Base-by-base conservation (phyloP, 108 stramenopile genomes). In the Skeletonema grethae region DNA sequence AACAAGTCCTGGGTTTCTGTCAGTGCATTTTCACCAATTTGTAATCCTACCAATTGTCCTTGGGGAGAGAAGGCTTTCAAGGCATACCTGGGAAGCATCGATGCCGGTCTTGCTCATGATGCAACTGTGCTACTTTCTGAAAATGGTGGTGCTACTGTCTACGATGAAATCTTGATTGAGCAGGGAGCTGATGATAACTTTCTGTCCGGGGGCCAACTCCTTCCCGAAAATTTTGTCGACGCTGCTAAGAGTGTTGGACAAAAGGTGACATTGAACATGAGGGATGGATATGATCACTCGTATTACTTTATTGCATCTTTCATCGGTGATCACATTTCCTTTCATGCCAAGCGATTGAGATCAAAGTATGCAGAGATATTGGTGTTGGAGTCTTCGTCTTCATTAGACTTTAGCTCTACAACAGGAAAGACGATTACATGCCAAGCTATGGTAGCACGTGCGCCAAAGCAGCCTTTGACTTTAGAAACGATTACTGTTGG, bases 51-150 rank as follows among this genome's bases (percentile, higher is more conserved):
- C 6, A 76, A 72, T 12, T 95, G 95, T 61, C 95, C 96, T 16
- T 99, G 99, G 99, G 99, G 99, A 30, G 67, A 95, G 25, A 98
- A 98, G 75, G 99, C 99, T 5, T 98, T 99, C 82, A 70, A 80
- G 13, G 90, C 88, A 10, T 99, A 99, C 72, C 79, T 98, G 1
- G 97, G 96, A 32, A 73, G 77, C 16, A 93, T 93, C 30, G 87
- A 91, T 28, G 93, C 86, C 29, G 95, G 93, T 36, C 60, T 73
- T 16, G 86, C 78, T 11, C 90, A 95, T 72, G 99, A 99, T 69
- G 97, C 99, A 2, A 90, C 96, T 25, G 73, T 75, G 61, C 82
- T 99, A 41, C 58, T 97, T 59, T 60, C 70, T 34, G 53, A 36
- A 83, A 12, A 72, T 57, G 39, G 63, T 57, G 36, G 12, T 13